These are phyloP conservation scores for Mrakiaceae sp. DNA, from an alignment of 1,284 basidiomycete species.

Conservation along the genomic window DNA sequence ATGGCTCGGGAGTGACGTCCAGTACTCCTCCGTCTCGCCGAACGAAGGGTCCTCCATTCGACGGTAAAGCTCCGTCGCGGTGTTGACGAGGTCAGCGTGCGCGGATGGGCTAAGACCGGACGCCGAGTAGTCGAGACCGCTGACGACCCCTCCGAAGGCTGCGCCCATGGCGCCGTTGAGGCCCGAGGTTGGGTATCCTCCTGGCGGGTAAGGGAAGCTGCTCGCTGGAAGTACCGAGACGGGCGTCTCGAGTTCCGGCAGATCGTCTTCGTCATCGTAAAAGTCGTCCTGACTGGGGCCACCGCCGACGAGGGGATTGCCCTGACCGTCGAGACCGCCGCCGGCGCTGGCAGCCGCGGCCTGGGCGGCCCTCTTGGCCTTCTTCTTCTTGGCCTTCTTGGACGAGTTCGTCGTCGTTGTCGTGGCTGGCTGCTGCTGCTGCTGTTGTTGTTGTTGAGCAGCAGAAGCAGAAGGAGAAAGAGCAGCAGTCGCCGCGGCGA, in stretches of 20 bases:
- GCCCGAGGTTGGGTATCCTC: neutral
- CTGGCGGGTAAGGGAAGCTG: constrained; percentile 24
- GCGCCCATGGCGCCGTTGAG: constrained; percentile 21
- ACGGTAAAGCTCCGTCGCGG: constrained; percentile 36
- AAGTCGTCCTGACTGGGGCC: neutral
- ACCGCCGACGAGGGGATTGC: neutral
- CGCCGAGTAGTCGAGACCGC: constrained; percentile 16
- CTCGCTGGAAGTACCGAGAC: constrained; percentile 10
- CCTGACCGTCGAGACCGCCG: neutral
- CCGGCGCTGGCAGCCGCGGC: constrained; percentile 17
- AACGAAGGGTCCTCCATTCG: constrained; percentile 36
- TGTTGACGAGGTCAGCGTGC: constrained; percentile 35
- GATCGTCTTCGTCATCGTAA: constrained; percentile 17
- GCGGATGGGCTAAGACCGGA: constrained; percentile 15
- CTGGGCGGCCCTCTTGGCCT: constrained; percentile 32
- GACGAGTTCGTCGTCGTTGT: constrained; percentile 1
- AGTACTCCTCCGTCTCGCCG: constrained; percentile 46
- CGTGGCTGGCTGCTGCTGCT: too few relatives aligned
- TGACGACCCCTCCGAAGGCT: constrained; percentile 12
- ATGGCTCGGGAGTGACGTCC: constrained; percentile 46
- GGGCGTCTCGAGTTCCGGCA: constrained; percentile 10
- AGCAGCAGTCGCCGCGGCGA: constrained; percentile 24
- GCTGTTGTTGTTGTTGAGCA: constrained; percentile 19
- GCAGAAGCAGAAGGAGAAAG: constrained; percentile 21
- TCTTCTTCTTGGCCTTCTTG: constrained; percentile 34